Conservation (phyloP, 202 grass and related monocot genomes). For the Alloteropsis angusta region DNA sequence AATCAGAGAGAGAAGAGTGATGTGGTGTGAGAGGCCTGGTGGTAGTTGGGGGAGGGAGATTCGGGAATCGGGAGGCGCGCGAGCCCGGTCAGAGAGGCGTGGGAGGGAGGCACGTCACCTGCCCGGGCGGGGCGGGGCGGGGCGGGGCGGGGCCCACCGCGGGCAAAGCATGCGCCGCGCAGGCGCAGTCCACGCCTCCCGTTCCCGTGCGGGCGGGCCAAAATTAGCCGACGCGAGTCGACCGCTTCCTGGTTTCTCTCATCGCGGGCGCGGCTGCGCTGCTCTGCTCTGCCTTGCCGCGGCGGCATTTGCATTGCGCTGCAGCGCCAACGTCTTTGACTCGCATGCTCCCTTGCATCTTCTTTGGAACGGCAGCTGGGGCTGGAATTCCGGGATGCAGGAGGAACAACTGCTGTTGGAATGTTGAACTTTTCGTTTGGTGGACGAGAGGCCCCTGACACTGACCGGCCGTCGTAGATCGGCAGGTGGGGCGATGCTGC, state of each 20-base stretch:
- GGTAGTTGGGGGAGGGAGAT: constrained; percentile 26
- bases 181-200: neutral
- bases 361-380: neutral
- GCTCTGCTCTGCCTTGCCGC: neutral
- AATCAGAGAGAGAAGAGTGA: neutral
- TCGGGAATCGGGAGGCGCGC: constrained; percentile 18
- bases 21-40: neutral
- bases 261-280: too few species aligned
- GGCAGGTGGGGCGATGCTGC: neutral
- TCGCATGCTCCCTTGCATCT: neutral
- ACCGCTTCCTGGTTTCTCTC: neutral
- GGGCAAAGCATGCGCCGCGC: neutral
- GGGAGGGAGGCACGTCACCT: constrained; percentile 8
- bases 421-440: neutral
- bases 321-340: constrained; percentile 7
- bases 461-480: too few species aligned
- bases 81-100: constrained; percentile 27
- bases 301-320: neutral
- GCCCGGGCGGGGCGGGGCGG: neutral
- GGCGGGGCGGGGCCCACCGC: neutral
- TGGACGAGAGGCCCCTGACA: too few species aligned
- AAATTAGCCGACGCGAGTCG: constrained; percentile 2
- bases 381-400: neutral
- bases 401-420: neutral
- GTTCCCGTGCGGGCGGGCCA: constrained; percentile 27